A percentile compares a stretch with the other conserved stretches of the same genome.
phyloP scores from a whole-genome alignment of 257 asterid species.

The Primulina tabacum region DNA sequence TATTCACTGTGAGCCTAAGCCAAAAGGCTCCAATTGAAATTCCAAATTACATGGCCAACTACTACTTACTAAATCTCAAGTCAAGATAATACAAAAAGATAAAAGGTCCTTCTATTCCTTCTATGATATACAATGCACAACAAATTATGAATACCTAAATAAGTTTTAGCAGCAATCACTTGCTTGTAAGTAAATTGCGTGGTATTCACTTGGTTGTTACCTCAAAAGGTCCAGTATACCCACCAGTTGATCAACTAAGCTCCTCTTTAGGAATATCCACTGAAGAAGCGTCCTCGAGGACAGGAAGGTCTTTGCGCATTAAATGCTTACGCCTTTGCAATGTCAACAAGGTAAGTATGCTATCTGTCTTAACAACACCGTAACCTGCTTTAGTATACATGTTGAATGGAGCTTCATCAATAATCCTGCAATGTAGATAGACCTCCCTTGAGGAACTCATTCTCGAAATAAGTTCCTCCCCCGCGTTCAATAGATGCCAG shows the following conservation, averaged over 20 bases:
- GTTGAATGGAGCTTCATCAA: constrained; percentile 76
- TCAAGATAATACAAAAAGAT: constrained; percentile 15
- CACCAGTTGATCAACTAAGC: constrained; percentile 32
- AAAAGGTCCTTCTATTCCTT: constrained; percentile 21
- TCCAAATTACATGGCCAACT: neutral
- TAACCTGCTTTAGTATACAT: constrained; percentile 88
- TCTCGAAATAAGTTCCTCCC: constrained; percentile 73
- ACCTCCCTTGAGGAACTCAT: constrained; percentile 73
- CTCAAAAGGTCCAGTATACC: constrained; percentile 30
- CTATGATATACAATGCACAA: constrained; percentile 34
- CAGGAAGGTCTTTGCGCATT: constrained; percentile 74
- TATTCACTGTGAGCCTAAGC: neutral
- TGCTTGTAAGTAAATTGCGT: neutral
- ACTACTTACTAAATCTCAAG: neutral
- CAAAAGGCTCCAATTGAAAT: neutral
- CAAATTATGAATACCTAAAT: constrained; percentile 9
- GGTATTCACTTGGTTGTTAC: constrained; percentile 23
- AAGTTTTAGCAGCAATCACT: neutral
- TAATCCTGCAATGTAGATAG: constrained; percentile 85
- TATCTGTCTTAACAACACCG: constrained; percentile 69
- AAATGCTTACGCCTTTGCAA: constrained; percentile 89
- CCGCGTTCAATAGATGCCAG: constrained; percentile 83
- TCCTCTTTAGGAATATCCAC: constrained; percentile 36
- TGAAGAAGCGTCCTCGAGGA: constrained; percentile 35
- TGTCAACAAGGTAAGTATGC: constrained; percentile 61